phyloP scores from a whole-genome alignment of 2,329 filamentous ascomycete genomes.

The Bipolaris cookei region DNA sequence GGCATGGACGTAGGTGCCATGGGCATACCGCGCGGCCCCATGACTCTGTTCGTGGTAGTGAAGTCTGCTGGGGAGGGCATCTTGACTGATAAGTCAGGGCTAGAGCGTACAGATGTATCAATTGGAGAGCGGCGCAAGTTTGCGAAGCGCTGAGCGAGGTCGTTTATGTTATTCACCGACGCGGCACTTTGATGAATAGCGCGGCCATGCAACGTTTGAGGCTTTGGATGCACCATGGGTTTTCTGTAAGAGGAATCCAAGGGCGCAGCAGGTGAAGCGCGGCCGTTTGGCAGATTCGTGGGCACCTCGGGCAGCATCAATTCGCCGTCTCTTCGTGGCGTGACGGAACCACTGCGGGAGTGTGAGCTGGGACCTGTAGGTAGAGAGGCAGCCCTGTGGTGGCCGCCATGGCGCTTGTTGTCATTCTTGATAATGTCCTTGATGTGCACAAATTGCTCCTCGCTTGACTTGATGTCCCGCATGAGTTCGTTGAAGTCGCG shows the following conservation, averaged over 20 bases:
- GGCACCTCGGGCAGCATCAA: conserved; percentile 46
- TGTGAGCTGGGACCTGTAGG: conserved; percentile 18
- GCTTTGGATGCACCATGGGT: conserved; percentile 68
- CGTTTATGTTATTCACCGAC: conserved; percentile 32
- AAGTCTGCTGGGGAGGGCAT: conserved; percentile 54
- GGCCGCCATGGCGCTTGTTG: conserved; percentile 60
- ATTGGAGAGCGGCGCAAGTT: conserved; percentile 39
- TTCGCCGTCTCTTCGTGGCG: conserved; percentile 36
- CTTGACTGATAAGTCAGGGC: conserved; percentile 44
- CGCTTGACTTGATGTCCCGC: conserved; percentile 44
- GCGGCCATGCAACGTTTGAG: conserved; percentile 69
- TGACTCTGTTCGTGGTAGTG: conserved; percentile 39
- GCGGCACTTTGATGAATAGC: conserved; percentile 53
- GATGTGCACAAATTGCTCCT: conserved; percentile 55
- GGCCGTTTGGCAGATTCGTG: conserved; percentile 25
- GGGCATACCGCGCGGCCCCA: conserved; percentile 63
- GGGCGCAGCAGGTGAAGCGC: conserved; percentile 25
- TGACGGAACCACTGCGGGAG: conserved; percentile 25
- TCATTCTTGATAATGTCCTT: conserved; percentile 57
- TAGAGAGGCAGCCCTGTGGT: conserved; percentile 26
- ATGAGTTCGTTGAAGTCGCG: conserved; percentile 52
- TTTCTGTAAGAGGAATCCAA: conserved; percentile 35
- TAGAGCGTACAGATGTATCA: conserved; percentile 33
- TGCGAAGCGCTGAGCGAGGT: conserved; percentile 49
- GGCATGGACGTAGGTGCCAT: conserved; percentile 33